A percentile compares a stretch with the other conserved stretches of the same genome.
Evolutionary conservation across 176 grass and related monocot species (phyloP).

Genomic region (Otatea glauca): DNA sequence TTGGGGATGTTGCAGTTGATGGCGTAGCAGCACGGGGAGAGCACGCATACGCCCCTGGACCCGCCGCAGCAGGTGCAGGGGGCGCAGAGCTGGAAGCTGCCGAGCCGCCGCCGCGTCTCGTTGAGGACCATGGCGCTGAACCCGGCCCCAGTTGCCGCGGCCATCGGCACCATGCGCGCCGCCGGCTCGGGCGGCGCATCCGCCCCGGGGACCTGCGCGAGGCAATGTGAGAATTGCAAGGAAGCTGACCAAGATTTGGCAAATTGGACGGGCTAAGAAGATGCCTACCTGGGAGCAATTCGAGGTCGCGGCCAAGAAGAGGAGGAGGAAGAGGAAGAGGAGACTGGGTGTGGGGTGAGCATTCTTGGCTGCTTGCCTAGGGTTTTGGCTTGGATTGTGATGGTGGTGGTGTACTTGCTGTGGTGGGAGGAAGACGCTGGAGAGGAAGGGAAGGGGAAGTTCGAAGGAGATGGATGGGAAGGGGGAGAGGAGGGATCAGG

Average conservation of each 20-base stretch:
- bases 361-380: slow-evolving; percentile 10
- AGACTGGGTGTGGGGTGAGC: slow-evolving; percentile 22
- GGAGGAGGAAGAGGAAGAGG: slow-evolving; percentile 40
- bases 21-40: slow-evolving; percentile 93
- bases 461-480: neutral
- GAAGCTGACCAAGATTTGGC: slow-evolving; percentile 11
- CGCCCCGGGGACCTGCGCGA: slow-evolving; percentile 6
- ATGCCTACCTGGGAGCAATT: slow-evolving; percentile 37
- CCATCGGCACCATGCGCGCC: slow-evolving; percentile 52
- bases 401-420: neutral
- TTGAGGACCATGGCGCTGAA: slow-evolving; percentile 59
- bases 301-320: slow-evolving; percentile 40
- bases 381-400: slow-evolving; percentile 18
- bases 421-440: neutral
- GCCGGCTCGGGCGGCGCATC: neutral
- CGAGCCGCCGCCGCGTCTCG: slow-evolving; percentile 69
- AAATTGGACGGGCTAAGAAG: neutral
- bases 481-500: neutral
- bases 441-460: neutral
- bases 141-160: neutral
- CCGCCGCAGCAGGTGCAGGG: slow-evolving; percentile 93
- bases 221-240: neutral
- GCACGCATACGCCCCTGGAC: slow-evolving; percentile 62
- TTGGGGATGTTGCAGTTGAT: slow-evolving; percentile 99
- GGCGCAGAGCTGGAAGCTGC: slow-evolving; percentile 85